A percentile compares a stretch with the other conserved stretches of the same genome.
Evolutionary conservation across 2,329 filamentous ascomycete genomes (phyloP).

Genomic region (Chalaropsis thielavioides): DNA sequence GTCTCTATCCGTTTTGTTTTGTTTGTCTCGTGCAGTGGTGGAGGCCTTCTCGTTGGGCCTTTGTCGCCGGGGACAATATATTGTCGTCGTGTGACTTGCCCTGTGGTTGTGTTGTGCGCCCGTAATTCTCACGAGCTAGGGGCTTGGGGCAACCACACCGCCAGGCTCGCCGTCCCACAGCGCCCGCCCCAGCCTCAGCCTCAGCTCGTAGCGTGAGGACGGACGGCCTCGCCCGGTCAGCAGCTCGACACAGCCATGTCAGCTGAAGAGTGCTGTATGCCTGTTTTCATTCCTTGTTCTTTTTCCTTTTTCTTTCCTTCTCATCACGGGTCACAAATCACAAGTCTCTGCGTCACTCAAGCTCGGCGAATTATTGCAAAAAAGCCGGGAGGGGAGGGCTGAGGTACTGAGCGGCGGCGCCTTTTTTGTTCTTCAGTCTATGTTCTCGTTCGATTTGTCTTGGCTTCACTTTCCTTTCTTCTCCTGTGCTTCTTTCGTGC

Average conservation of each 20-base stretch:
- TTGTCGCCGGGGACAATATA: too few species aligned
- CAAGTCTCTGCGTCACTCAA: too few species aligned
- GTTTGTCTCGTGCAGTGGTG: not conserved
- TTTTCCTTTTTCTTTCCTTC: not conserved
- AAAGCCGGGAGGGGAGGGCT: too few species aligned
- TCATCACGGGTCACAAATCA: not conserved
- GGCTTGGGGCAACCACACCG: not conserved
- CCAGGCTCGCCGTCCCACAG: too few species aligned
- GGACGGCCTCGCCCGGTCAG: not conserved
- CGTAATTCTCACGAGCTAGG: not conserved
- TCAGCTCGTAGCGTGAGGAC: not conserved
- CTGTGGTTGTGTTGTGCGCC: not conserved
- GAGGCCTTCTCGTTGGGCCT: not conserved
- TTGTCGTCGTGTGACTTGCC: not conserved
- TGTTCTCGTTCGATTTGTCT: not conserved
- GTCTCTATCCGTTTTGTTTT: not conserved
- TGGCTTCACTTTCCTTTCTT: not conserved
- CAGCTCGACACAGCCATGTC: too few species aligned
- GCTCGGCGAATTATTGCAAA: too few species aligned
- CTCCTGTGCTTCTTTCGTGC: not conserved
- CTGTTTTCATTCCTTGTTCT: not conserved
- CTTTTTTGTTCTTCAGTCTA: too few species aligned
- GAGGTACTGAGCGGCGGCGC: too few species aligned
- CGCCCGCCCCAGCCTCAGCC: too few species aligned
- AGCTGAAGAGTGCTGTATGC: not conserved